phyloP scores from a whole-genome alignment of 495 filamentous ascomycete genomes.

The Penicillium manginii region DNA sequence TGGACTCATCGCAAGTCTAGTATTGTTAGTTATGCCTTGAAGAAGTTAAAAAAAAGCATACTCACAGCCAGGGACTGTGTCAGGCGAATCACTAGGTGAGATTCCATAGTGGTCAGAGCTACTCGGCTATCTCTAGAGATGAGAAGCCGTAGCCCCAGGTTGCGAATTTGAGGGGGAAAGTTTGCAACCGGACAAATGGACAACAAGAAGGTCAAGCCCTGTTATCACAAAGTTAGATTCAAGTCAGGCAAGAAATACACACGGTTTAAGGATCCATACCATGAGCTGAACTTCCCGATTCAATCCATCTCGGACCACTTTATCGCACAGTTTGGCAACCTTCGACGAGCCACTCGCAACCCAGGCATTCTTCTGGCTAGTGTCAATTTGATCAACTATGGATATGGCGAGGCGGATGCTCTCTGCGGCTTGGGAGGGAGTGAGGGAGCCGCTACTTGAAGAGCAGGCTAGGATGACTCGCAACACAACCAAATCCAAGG shows the following conservation, averaged over 20 bases:
- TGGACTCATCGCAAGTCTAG: constrained; percentile 28
- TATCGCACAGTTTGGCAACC: constrained; percentile 56
- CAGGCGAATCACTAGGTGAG: constrained; percentile 28
- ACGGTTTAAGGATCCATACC: constrained; percentile 30
- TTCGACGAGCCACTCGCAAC: constrained; percentile 42
- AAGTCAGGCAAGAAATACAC: not conserved
- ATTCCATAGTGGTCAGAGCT: constrained; percentile 28
- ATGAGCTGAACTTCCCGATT: constrained; percentile 44
- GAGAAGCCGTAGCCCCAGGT: constrained; percentile 31
- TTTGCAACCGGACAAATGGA: constrained; percentile 29
- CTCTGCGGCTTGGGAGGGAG: constrained; percentile 45
- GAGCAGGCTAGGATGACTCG: constrained; percentile 58
- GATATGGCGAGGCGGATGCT: constrained; percentile 54
- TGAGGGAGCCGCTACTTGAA: constrained; percentile 38
- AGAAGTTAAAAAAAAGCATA: not conserved
- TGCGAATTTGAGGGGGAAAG: constrained; percentile 30
- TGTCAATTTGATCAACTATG: constrained; percentile 49
- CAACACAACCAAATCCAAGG: constrained; percentile 57
- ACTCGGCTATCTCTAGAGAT: constrained; percentile 30
- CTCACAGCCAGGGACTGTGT: constrained; percentile 33
- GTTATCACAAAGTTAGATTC: constrained; percentile 3
- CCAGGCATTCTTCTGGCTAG: constrained; percentile 48
- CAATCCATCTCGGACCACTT: constrained; percentile 46
- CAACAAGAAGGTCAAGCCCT: constrained; percentile 46
- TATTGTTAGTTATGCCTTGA: not conserved